Evolutionary conservation across 2,329 filamentous ascomycete species (phyloP).

Genomic region (Curvularia sp.): DNA sequence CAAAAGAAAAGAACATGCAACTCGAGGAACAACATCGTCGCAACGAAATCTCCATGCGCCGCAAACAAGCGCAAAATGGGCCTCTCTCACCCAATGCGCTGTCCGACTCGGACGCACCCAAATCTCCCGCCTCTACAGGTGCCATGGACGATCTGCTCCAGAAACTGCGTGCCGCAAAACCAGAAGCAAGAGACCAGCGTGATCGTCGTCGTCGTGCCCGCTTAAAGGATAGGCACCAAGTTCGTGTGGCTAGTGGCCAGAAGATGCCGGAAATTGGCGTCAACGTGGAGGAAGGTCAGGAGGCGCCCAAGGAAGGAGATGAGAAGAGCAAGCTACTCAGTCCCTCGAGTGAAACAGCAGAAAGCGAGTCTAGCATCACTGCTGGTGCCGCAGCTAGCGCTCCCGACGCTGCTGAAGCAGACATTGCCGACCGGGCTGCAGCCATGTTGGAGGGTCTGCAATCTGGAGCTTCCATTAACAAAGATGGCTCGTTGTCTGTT

Average conservation of each 20-base stretch:
- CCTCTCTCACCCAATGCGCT: constrained; percentile 62
- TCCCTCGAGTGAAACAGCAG: constrained; percentile 52
- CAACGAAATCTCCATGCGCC: constrained; percentile 91
- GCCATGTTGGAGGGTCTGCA: constrained; percentile 84
- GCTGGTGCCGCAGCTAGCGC: constrained; percentile 53
- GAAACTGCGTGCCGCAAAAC: constrained; percentile 91
- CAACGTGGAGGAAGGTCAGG: constrained; percentile 47
- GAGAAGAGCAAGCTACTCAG: constrained; percentile 55
- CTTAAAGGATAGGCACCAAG: constrained; percentile 88
- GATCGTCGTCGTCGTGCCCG: constrained; percentile 86
- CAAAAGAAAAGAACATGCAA: constrained; percentile 85
- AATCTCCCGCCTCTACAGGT: constrained; percentile 74
- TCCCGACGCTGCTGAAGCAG: constrained; percentile 51
- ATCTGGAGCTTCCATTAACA: constrained; percentile 60
- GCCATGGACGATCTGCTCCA: constrained; percentile 96
- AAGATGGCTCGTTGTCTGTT: constrained; percentile 56
- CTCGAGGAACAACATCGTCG: constrained; percentile 82
- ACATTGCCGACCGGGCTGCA: constrained; percentile 85
- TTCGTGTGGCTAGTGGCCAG: constrained; percentile 87
- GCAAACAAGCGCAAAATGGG: constrained; percentile 62
- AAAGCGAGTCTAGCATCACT: constrained; percentile 32
- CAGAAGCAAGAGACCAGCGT: constrained; percentile 85
- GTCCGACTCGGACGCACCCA: constrained; percentile 52
- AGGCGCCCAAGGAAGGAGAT: constrained; percentile 51
- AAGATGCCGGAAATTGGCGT: constrained; percentile 78